Evolutionary conservation across 371 early-diverging fungal genomes (phyloP), one percentile per base, ranked within the genome.

Genomic region (Zopfochytrium polystomum): DNA sequence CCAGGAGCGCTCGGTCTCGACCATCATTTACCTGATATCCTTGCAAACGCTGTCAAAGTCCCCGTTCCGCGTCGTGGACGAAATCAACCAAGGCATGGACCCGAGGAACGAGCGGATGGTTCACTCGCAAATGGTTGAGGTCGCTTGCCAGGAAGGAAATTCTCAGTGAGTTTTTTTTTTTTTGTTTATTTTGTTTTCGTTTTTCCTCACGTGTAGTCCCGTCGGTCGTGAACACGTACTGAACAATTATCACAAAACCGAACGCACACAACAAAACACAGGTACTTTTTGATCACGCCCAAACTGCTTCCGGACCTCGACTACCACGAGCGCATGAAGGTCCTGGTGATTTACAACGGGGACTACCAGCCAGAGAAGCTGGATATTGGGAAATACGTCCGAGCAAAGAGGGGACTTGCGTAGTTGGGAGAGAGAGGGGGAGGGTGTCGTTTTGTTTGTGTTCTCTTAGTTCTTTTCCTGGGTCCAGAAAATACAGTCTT

Each of bases 41-140:
- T 81, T 99, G 48, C 98, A 98, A 79, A 73, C 79, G 31, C 74
- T 92, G 34, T 91, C 92, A 9, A 80, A 80, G 13, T 81, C 94
- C 7, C 98, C 99, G 5, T 99, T 99, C 85, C 88, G 99, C 49
- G 92, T 99, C 0, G 99, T 99, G 7, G 99, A 99, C 79, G 99
- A 99, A 76, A 99, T 99, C 63, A 99, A 99, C 75, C 99, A 99
- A 76, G 98, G 99, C 58, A 99, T 99, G 99, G 99, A 99, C 75
- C 90, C 92, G 58, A 78, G 88, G 35, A 99, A 99, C 70, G 99
- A 99, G 71, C 88, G 98, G 31, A 78, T 91, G 76, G 89, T 99
- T 15, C 99, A 99, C 73, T 76, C 85, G n/a, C 91, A 92, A 58
- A 84, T 97, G 50, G 95, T 97, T 15, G 72, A 82, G 5, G 68